Conservation (phyloP, 2,329 filamentous ascomycete species). For the Talaromyces sp. region DNA sequence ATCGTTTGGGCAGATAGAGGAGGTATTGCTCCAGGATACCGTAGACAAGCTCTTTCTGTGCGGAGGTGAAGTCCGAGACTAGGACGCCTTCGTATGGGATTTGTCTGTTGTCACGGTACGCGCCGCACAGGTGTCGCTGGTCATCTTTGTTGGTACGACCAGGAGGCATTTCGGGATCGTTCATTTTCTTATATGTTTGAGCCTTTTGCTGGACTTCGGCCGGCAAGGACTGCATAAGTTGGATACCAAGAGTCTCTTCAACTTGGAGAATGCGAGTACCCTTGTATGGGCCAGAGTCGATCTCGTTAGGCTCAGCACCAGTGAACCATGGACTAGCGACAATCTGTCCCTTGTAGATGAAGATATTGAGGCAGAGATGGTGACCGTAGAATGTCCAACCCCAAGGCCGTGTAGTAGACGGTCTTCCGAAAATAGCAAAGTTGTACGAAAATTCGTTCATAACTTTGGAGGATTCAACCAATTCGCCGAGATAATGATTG, state of each 20-base stretch:
- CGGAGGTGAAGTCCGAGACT: slow-evolving; percentile 43
- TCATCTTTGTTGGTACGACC: slow-evolving; percentile 75
- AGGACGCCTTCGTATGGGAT: slow-evolving; percentile 70
- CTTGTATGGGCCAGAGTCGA: slow-evolving; percentile 61
- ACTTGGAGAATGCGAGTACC: slow-evolving; percentile 64
- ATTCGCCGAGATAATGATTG: slow-evolving; percentile 70
- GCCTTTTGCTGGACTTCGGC: slow-evolving; percentile 48
- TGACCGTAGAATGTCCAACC: slow-evolving; percentile 75
- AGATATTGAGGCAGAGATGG: slow-evolving; percentile 70
- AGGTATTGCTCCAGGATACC: slow-evolving; percentile 63
- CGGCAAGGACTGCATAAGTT: slow-evolving; percentile 64
- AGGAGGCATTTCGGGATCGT: slow-evolving; percentile 61
- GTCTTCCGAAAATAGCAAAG: slow-evolving; percentile 66
- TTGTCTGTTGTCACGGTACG: slow-evolving; percentile 72
- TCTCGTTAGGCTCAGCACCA: slow-evolving; percentile 73
- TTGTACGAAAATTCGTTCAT: slow-evolving; percentile 77
- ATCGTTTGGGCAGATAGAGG: slow-evolving; percentile 58
- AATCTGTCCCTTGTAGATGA: slow-evolving; percentile 64
- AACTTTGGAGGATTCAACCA: slow-evolving; percentile 59
- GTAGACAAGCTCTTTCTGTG: slow-evolving; percentile 55
- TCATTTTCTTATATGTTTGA: slow-evolving; percentile 58
- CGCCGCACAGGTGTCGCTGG: slow-evolving; percentile 73
- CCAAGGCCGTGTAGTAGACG: slow-evolving; percentile 60
- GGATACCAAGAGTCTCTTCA: slow-evolving; percentile 63
- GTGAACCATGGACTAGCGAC: slow-evolving; percentile 73